Conservation (phyloP, 768 basidiomycete genomes). For the Mrakia frigida region DNA sequence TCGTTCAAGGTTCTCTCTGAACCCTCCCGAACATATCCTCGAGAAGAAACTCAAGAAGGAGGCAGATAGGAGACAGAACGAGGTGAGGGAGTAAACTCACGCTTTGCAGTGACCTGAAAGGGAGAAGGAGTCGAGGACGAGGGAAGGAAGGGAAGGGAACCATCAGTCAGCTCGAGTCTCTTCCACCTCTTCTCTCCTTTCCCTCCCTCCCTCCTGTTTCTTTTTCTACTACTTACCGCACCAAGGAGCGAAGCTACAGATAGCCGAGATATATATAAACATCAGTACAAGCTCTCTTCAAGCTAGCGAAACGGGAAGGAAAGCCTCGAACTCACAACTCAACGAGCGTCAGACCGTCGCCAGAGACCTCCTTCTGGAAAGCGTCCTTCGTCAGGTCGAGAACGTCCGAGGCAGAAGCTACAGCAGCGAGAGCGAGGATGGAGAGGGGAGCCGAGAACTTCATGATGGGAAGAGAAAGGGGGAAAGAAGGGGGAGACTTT, state of each 20-base stretch:
- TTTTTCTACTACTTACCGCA: background rate
- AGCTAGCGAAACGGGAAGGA: background rate
- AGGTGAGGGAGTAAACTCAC: background rate
- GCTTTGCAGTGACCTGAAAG: slow-evolving; percentile 29
- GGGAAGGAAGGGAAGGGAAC: slow-evolving; percentile 3
- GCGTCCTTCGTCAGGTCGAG: slow-evolving; percentile 62
- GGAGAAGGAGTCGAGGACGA: background rate
- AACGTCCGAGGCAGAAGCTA: slow-evolving; percentile 68
- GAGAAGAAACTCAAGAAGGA: background rate
- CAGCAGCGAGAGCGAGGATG: slow-evolving; percentile 51
- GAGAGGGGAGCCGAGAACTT: slow-evolving; percentile 49
- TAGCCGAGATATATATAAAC: background rate
- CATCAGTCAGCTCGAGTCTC: slow-evolving; percentile 5
- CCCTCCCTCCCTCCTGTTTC: background rate
- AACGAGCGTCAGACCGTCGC: slow-evolving; percentile 55
- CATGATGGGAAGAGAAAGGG: background rate
- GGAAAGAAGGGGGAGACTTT: too few relatives aligned
- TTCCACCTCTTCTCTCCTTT: background rate
- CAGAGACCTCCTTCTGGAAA: slow-evolving; percentile 62
- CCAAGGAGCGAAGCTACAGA: slow-evolving; percentile 5
- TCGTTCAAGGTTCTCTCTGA: too few relatives aligned
- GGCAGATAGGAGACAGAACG: background rate
- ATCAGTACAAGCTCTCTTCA: background rate
- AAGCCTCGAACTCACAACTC: background rate
- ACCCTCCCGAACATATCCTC: background rate